Percentiles rank a stretch among this genome's conserved stretches.
Evolutionary conservation across 2,329 filamentous ascomycete genomes (phyloP).

Genomic region (Calonectria pseudoreteaudii): DNA sequence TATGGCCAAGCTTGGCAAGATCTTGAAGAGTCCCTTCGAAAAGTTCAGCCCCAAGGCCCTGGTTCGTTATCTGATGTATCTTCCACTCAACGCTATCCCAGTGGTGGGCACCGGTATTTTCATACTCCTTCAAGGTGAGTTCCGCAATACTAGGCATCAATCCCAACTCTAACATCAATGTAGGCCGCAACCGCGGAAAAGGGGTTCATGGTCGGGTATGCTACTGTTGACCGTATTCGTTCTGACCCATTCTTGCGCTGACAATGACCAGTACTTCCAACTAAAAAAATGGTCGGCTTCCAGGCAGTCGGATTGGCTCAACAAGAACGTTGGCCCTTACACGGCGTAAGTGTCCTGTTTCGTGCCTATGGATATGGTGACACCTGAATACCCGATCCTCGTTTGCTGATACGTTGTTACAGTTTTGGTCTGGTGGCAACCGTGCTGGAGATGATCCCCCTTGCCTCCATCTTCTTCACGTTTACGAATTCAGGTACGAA

Average conservation of each 20-base stretch:
- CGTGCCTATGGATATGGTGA: conserved; percentile 5
- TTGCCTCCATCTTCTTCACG: conserved; percentile 84
- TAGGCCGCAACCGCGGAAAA: conserved; percentile 61
- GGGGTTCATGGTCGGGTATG: conserved; percentile 66
- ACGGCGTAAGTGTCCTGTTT: conserved; percentile 72
- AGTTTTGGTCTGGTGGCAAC: conserved; percentile 83
- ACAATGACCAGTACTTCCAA: conserved; percentile 80
- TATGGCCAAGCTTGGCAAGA: conserved; percentile 67
- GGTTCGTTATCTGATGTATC: conserved; percentile 83
- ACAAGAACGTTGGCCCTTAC: conserved; percentile 79
- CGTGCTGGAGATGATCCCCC: conserved; percentile 85
- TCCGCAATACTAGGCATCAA: not conserved
- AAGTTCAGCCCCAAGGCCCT: conserved; percentile 72
- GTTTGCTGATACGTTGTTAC: conserved; percentile 26
- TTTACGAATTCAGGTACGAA: conserved; percentile 84
- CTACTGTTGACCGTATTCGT: conserved; percentile 5
- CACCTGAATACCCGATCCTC: conserved; percentile 3
- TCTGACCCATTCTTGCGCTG: not conserved
- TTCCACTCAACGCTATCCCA: conserved; percentile 94
- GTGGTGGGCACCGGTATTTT: conserved; percentile 87
- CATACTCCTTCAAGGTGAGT: conserved; percentile 77
- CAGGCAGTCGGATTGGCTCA: conserved; percentile 76
- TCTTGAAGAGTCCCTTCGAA: conserved; percentile 68
- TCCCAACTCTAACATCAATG: not conserved
- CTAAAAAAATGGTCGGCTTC: conserved; percentile 82